These are phyloP conservation scores for Neopestalotiopsis sp. DNA, from an alignment of 2,329 filamentous ascomycete genomes.

Conservation along the genomic window DNA sequence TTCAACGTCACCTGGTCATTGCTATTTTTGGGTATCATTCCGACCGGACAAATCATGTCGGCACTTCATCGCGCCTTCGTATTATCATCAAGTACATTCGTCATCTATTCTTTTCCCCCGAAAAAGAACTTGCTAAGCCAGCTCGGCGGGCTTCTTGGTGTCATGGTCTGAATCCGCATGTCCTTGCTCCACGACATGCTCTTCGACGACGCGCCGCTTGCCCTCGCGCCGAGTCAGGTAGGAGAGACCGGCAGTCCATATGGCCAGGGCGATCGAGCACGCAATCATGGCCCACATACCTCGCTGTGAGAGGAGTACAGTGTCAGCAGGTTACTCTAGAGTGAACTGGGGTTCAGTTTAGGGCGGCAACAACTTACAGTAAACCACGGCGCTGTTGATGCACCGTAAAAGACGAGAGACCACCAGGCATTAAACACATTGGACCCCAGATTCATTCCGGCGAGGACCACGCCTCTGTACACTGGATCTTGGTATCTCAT, in stretches of 20 bases:
- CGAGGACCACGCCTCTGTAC: constrained; percentile 69
- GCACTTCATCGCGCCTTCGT: not conserved
- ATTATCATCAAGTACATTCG: not conserved
- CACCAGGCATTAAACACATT: constrained; percentile 77
- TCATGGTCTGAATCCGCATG: not conserved
- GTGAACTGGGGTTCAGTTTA: constrained; percentile 20
- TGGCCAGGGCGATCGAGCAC: constrained; percentile 59
- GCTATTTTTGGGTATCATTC: not conserved
- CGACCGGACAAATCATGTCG: not conserved
- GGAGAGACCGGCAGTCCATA: constrained; percentile 63
- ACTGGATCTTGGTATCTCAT: constrained; percentile 67
- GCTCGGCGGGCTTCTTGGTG: not conserved
- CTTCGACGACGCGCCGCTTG: not conserved
- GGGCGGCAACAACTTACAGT: constrained; percentile 47
- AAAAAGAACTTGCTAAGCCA: not conserved
- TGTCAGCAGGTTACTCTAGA: constrained; percentile 20
- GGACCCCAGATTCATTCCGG: constrained; percentile 73
- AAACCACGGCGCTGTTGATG: constrained; percentile 69
- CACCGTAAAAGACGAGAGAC: constrained; percentile 73
- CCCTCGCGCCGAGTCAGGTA: constrained; percentile 42
- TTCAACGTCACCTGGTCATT: not conserved
- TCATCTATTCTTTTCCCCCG: not conserved
- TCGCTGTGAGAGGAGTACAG: constrained; percentile 40
- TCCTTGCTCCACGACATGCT: not conserved
- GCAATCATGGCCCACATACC: constrained; percentile 80